These are phyloP conservation scores for Schizosaccharomyces versatilis DNA, from an alignment of 1,139 yeast species.

Conservation along the genomic window DNA sequence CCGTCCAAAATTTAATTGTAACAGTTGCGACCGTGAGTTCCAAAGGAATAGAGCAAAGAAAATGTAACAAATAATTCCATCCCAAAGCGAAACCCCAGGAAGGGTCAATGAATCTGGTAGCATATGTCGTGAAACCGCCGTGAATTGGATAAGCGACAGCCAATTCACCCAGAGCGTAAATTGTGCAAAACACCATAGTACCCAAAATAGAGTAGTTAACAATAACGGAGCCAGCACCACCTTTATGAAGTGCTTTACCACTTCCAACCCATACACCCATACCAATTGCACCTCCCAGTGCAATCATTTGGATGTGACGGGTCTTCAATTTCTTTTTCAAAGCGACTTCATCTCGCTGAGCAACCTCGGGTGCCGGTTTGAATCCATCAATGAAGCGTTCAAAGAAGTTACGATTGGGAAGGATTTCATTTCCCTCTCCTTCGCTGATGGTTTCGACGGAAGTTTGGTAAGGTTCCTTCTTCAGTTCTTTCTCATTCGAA, in stretches of 20 bases:
- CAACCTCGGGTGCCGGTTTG: not conserved
- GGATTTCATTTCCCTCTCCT: no score
- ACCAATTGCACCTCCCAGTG: slow-evolving; percentile 61
- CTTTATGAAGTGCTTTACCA: slow-evolving; percentile 32
- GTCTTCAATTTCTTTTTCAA: not conserved
- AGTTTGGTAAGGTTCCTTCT: no score
- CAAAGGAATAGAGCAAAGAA: slow-evolving; percentile 57
- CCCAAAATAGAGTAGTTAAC: slow-evolving; percentile 29
- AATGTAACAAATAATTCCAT: slow-evolving; percentile 44
- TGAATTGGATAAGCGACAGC: slow-evolving; percentile 40
- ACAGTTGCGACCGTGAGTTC: slow-evolving; percentile 64
- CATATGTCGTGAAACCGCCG: slow-evolving; percentile 37
- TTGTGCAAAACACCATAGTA: slow-evolving; percentile 29
- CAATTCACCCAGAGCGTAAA: slow-evolving; percentile 39
- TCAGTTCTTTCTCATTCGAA: no score
- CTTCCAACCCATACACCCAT: slow-evolving; percentile 50
- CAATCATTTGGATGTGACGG: slow-evolving; percentile 1
- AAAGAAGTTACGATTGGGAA: not conserved
- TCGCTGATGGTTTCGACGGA: no score
- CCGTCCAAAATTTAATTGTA: slow-evolving; percentile 45
- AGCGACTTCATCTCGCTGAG: not conserved
- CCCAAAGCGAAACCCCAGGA: slow-evolving; percentile 56
- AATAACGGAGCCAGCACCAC: slow-evolving; percentile 48
- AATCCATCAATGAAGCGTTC: not conserved
- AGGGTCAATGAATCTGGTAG: slow-evolving; percentile 37